A percentile compares a stretch with the other conserved stretches of the same genome.
Conservation (phyloP, 768 basidiomycete genomes). For the Termitomyces sp. region DNA sequence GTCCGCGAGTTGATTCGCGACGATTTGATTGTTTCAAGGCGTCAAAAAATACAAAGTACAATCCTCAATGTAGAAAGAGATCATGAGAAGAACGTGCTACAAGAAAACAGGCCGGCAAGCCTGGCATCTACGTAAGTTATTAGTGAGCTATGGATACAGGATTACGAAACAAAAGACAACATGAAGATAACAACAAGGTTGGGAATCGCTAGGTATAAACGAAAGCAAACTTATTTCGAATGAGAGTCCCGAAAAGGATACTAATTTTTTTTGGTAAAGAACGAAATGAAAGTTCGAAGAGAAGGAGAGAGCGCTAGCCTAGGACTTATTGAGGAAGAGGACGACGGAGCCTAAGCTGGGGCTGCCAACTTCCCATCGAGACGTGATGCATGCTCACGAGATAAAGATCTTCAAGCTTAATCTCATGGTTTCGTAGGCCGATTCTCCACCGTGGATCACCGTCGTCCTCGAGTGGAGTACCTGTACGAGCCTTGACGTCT, state of each 20-base stretch:
- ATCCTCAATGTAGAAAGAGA: not conserved
- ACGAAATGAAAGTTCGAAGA: not conserved
- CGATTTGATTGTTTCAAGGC: not conserved
- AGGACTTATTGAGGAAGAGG: constrained; percentile 18
- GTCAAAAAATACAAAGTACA: not conserved
- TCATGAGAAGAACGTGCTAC: not conserved
- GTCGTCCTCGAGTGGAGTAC: constrained; percentile 56
- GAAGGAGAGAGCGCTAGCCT: not conserved
- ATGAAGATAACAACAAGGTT: not conserved
- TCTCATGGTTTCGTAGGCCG: constrained; percentile 42
- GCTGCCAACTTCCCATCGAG: constrained; percentile 80
- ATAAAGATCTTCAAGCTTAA: constrained; percentile 61
- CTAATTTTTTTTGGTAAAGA: not conserved
- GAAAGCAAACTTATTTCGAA: not conserved
- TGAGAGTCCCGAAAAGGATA: not conserved
- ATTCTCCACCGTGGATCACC: constrained; percentile 58
- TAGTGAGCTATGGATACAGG: constrained; percentile 11
- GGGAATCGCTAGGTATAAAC: not conserved
- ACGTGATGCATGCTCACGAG: constrained; percentile 81
- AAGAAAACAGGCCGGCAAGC: not conserved
- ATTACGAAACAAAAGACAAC: not conserved
- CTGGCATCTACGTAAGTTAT: not conserved
- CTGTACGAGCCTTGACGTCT: constrained; percentile 38
- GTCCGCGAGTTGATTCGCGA: not conserved
- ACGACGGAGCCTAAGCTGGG: constrained; percentile 57